Evolutionary conservation across 345 rosid genomes (phyloP), one percentile per base, ranked within the genome.

Genomic region (Salix suchowensis): DNA sequence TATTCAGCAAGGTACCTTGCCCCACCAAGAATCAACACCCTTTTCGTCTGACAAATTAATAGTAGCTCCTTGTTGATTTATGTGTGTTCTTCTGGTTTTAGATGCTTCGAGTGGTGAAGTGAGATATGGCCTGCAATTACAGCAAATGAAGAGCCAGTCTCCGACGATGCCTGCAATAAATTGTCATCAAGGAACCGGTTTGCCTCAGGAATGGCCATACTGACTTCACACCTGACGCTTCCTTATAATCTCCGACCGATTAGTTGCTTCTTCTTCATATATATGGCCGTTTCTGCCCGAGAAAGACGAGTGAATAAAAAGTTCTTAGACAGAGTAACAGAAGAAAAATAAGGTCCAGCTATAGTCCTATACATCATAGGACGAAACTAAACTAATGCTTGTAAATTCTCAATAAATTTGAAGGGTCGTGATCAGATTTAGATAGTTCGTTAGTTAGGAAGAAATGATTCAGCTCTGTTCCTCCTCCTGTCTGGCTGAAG

Each of bases 141-240:
- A 81, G 79, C 85, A 81, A 62, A 83, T 82, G 66, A 71, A 83
- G 66, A 71, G 80, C 81, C 87, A 78, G 46, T 15, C 77, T 12
- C 30, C 21, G 83, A n/a, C 81, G 73, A 87, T 48, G 78, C 86
- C 90, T 74, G 82, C 77, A 32, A 69, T 71, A 70, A 85, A 84
- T 40, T 19, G 55, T 26, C 82, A 86, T 60, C 83, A 81, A 79
- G 96, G 89, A 36, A 73, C 85, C 15, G 81, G 73, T 76, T 83
- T 94, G 48, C 98, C 97, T 46, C 92, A 88, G 7, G 98, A 94
- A 77, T 91, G 98, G 97, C 88, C 93, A 11, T 94, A 92, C 69
- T 94, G 80, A 75, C n/a, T 42, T 24, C 40, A 2, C 21, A n/a
- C 54, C 36, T 52, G 30, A 50, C 15, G 12, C 21, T 36, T 12